Evolutionary conservation across 495 filamentous ascomycete genomes (phyloP), one percentile per base, ranked within the genome.

Genomic region (Penicillium coprophilum): DNA sequence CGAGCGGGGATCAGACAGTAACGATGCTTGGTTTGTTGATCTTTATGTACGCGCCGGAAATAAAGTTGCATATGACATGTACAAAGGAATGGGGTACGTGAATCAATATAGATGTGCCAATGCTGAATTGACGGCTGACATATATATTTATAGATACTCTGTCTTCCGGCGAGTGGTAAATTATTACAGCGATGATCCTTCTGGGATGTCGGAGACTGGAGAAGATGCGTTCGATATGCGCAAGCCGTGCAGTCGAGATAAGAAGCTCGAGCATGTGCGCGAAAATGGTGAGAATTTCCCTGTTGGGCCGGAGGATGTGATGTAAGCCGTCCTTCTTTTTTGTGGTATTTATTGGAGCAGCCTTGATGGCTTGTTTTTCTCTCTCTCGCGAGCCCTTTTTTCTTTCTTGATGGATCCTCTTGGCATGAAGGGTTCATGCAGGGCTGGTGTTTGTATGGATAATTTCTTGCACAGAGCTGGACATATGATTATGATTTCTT

Each of bases 191-290:
- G 92, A 91, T 64, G 86, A 92, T 67, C 85, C 85, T 9, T 84
- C 72, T 2, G 78, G 76, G 11, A 65, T 77, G 54, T 78, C 75
- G 4, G 77, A 77, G 41, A 69, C 68, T 4, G 85, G 84, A 28
- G 91, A 92, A 64, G 92, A 97, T 77, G 94, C 94, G 13, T 96
- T 88, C 67, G 87, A 98, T 71, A 98, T 98, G 94, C 85, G 94
- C 47, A 97, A 97, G 65, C 86, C 90, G 45, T 85, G 92, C 72
- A 88, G 81, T 71, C 80, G 92, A 57, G 94, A 98, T 73, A 88
- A 87, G 71, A 82, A 86, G 38, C 72, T 79, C 46, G 80, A 88
- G 70, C 87, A 93, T 73, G 80, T 96, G 15, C 80, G 94, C 55
- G 82, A 89, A 52, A 84, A 96, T 60, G 94, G 94, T 23, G 88